phyloP scores from a whole-genome alignment of 768 basidiomycete genomes.

The Termitomyces sp. region DNA sequence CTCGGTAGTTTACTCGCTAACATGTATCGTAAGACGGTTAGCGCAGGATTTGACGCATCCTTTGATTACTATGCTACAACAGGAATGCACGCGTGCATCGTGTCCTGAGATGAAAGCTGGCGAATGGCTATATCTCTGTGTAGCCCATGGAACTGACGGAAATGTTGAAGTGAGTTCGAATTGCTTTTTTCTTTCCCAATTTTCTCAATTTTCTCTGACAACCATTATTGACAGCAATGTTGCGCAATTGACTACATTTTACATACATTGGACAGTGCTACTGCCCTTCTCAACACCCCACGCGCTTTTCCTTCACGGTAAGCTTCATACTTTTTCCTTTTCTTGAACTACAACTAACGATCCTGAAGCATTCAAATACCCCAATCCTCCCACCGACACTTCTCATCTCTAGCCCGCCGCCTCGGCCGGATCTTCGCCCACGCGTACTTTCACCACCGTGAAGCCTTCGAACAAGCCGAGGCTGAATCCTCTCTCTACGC shows the following conservation, averaged over 20 bases:
- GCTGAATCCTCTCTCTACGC: slow-evolving; percentile 89
- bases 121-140: slow-evolving; percentile 96
- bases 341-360: background rate
- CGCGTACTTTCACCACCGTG: slow-evolving; percentile 93
- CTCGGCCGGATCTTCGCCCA: slow-evolving; percentile 96
- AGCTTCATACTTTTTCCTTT: slow-evolving; percentile 12
- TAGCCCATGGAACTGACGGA: slow-evolving; percentile 88
- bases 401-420: slow-evolving; percentile 84
- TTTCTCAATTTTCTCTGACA: background rate
- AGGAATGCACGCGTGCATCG: slow-evolving; percentile 79
- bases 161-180: slow-evolving; percentile 69
- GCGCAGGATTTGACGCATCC: slow-evolving; percentile 87
- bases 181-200: background rate
- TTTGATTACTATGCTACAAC: slow-evolving; percentile 79
- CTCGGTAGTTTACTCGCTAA: background rate
- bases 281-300: slow-evolving; percentile 86
- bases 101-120: slow-evolving; percentile 99
- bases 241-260: slow-evolving; percentile 96
- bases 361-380: slow-evolving; percentile 73
- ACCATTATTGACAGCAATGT: slow-evolving; percentile 63
- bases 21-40: slow-evolving; percentile 55
- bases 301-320: slow-evolving; percentile 91
- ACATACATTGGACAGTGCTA: slow-evolving; percentile 92
- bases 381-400: slow-evolving; percentile 79
- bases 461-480: slow-evolving; percentile 87